Percentiles rank a stretch among this genome's conserved stretches.
phyloP scores from a whole-genome alignment of 2,329 filamentous ascomycete genomes.

The Emergomyces pasteurianus region DNA sequence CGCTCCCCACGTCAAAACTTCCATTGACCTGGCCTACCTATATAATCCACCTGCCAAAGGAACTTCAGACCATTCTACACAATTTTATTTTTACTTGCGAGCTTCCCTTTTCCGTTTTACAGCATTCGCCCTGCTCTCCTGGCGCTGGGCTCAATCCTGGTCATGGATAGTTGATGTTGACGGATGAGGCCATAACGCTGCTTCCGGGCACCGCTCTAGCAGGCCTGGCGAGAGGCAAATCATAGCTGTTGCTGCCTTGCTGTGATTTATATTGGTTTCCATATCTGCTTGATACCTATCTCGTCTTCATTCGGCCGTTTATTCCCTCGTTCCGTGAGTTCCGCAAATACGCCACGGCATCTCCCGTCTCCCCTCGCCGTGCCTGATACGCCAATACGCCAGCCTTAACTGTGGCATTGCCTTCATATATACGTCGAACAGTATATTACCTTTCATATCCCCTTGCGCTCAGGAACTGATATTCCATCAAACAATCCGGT shows the following conservation, averaged over 20 bases:
- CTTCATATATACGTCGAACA: neutral
- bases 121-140: neutral
- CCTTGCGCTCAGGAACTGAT: neutral
- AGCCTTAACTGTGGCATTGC: neutral
- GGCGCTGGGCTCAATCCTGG: neutral
- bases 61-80: neutral
- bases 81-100: neutral
- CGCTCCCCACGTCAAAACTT: neutral
- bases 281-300: neutral
- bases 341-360: neutral
- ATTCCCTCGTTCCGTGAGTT: neutral
- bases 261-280: neutral
- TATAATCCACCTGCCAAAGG: neutral
- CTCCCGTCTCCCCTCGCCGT: neutral
- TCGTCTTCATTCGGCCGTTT: neutral
- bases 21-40: neutral
- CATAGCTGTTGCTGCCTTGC: neutral
- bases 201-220: slow-evolving; percentile 29
- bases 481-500: neutral
- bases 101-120: neutral
- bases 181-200: slow-evolving; percentile 30
- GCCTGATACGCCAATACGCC: neutral
- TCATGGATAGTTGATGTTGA: slow-evolving; percentile 27
- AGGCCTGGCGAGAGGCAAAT: slow-evolving; percentile 21
- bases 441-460: neutral